Evolutionary conservation across 2,329 filamentous ascomycete species (phyloP).

Genomic region (Trichophyton simii): DNA sequence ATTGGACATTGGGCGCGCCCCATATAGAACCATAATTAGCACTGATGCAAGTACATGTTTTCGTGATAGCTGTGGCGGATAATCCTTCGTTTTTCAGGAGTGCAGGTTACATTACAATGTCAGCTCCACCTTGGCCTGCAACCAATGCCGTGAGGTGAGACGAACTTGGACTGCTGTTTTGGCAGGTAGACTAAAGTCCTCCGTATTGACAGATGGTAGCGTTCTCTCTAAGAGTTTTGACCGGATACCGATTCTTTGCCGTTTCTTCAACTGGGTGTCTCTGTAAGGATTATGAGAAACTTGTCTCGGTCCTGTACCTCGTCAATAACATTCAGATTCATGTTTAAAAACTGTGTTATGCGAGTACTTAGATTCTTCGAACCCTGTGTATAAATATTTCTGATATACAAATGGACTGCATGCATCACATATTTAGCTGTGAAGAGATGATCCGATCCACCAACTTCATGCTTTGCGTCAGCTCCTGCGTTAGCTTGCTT

Average conservation of each 20-base stretch:
- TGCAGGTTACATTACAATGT: background rate
- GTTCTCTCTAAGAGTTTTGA: background rate
- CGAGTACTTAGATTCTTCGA: too few relatives aligned
- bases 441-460: background rate
- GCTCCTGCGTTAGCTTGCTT: slow-evolving; percentile 1
- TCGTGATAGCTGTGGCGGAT: background rate
- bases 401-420: background rate
- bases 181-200: background rate
- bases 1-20: background rate
- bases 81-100: background rate
- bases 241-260: background rate
- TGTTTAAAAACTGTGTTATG: background rate
- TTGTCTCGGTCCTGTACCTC: background rate
- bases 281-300: background rate
- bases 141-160: background rate
- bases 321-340: background rate
- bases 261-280: background rate
- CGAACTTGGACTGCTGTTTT: background rate
- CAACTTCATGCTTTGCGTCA: background rate
- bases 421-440: background rate
- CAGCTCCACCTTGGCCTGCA: background rate
- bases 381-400: background rate
- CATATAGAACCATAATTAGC: too few relatives aligned
- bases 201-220: too few relatives aligned
- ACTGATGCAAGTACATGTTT: background rate